These are phyloP conservation scores for Malus hybrid DNA, from an alignment of 331 rosid genomes.

Conservation along the genomic window DNA sequence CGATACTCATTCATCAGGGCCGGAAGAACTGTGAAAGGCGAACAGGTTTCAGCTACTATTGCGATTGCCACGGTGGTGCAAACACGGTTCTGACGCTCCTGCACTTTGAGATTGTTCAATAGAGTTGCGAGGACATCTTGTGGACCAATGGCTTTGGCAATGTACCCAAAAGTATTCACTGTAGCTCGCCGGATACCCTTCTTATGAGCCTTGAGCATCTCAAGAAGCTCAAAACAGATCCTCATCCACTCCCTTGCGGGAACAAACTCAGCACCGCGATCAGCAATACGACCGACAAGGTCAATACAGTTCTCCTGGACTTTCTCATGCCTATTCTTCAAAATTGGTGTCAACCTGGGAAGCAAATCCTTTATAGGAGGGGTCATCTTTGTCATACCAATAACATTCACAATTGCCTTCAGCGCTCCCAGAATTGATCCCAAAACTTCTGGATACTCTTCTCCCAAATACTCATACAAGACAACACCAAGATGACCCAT, in stretches of 20 bases:
- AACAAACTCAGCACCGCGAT: constrained; percentile 97
- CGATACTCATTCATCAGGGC: constrained; percentile 98
- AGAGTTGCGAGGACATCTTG: constrained; percentile 92
- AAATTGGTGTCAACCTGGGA: constrained; percentile 83
- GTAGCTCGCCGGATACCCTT: constrained; percentile 97
- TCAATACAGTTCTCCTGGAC: constrained; percentile 99
- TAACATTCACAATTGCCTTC: too few relatives aligned
- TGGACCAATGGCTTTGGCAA: constrained; percentile 97
- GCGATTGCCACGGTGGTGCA: constrained; percentile 99
- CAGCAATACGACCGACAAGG: constrained; percentile 96
- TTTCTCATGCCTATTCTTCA: constrained; percentile 97
- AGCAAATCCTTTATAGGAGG: constrained; percentile 94
- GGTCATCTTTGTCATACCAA: constrained; percentile 78
- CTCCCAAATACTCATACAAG: too few relatives aligned
- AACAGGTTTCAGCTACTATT: constrained; percentile 96
- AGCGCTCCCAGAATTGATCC: too few relatives aligned
- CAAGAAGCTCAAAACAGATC: constrained; percentile 96
- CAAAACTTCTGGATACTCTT: too few relatives aligned
- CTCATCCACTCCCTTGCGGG: constrained; percentile 99
- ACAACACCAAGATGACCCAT: too few relatives aligned
- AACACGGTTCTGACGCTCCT: constrained; percentile 97
- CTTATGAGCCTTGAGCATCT: constrained; percentile 99
- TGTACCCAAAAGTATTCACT: constrained; percentile 92
- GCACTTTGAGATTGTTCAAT: constrained; percentile 87
- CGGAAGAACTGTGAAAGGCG: constrained; percentile 91